A percentile compares a stretch with the other conserved stretches of the same genome.
phyloP scores from a whole-genome alignment of 75 land plant species.

The Ceratopteris richardii region DNA sequence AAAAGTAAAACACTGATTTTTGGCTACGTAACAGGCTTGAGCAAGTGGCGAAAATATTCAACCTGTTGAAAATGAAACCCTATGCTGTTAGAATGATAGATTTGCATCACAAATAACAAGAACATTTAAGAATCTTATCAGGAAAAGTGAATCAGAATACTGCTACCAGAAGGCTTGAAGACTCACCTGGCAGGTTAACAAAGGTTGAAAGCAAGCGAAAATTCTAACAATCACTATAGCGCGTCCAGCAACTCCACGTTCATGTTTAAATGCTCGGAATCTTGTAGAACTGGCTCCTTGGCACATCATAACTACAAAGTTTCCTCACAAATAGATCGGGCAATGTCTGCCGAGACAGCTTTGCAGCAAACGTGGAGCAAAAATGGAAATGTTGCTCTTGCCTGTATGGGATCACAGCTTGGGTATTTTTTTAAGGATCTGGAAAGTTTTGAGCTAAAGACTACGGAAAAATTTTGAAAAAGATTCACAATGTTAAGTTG shows the following conservation, averaged over 20 bases:
- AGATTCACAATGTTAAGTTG: no score
- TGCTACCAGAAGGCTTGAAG: not conserved
- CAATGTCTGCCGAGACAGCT: no score
- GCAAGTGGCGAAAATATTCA: slow-evolving; percentile 66
- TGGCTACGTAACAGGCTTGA: slow-evolving; percentile 74
- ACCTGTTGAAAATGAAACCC: slow-evolving; percentile 35
- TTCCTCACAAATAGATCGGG: no score
- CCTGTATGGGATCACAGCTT: no score
- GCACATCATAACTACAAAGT: slow-evolving; percentile 65
- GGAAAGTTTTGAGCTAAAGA: no score
- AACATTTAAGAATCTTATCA: no score
- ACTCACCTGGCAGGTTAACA: slow-evolving; percentile 63
- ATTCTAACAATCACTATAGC: slow-evolving; percentile 58
- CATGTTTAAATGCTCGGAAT: slow-evolving; percentile 67
- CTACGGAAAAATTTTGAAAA: no score
- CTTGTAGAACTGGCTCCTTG: slow-evolving; percentile 68
- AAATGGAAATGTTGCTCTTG: no score
- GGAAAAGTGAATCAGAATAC: no score
- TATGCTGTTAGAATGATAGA: not conserved
- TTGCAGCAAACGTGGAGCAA: no score
- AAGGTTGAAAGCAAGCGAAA: slow-evolving; percentile 74
- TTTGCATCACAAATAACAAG: no score
- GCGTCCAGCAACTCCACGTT: slow-evolving; percentile 51
- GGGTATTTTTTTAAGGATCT: no score
- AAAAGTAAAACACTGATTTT: not conserved